These are phyloP conservation scores for Aspergillus costaricaensis DNA, from an alignment of 2,329 filamentous ascomycete species.

Conservation along the genomic window DNA sequence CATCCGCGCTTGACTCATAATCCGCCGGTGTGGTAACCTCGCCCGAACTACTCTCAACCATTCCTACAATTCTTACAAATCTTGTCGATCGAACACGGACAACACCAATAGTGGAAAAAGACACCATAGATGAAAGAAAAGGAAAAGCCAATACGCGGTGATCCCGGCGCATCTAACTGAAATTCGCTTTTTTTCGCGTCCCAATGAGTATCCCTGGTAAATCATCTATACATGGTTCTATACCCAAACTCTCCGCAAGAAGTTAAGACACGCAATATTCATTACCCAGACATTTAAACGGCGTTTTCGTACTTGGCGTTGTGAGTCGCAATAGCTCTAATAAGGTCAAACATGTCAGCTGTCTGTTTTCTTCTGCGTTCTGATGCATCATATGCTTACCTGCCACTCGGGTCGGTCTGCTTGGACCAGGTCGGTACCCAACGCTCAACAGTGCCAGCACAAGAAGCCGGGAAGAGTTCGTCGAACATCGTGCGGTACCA, in stretches of 20 bases:
- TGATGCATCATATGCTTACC: constrained; percentile 54
- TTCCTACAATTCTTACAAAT: constrained; percentile 3
- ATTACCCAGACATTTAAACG: constrained; percentile 31
- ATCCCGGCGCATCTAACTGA: constrained; percentile 10
- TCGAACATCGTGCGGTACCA: constrained; percentile 99
- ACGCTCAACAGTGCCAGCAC: constrained; percentile 88
- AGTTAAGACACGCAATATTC: constrained; percentile 16
- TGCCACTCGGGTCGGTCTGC: constrained; percentile 91
- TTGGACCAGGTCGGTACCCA: constrained; percentile 98
- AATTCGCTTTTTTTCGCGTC: constrained; percentile 20
- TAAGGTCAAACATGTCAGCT: constrained; percentile 12
- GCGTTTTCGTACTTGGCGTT: constrained; percentile 68
- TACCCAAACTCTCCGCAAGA: constrained; percentile 24
- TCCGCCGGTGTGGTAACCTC: background rate
- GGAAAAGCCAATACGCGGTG: constrained; percentile 12
- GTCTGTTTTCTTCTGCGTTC: background rate
- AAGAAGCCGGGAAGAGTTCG: constrained; percentile 92
- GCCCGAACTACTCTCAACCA: constrained; percentile 4
- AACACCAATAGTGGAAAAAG: background rate
- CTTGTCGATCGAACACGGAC: background rate
- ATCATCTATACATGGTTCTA: constrained; percentile 32
- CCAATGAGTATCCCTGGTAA: constrained; percentile 19
- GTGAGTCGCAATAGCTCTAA: constrained; percentile 74
- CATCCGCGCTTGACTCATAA: background rate
- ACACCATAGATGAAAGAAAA: constrained; percentile 9